Evolutionary conservation across 495 filamentous ascomycete genomes (phyloP).

Genomic region (Haplographium delicatum): DNA sequence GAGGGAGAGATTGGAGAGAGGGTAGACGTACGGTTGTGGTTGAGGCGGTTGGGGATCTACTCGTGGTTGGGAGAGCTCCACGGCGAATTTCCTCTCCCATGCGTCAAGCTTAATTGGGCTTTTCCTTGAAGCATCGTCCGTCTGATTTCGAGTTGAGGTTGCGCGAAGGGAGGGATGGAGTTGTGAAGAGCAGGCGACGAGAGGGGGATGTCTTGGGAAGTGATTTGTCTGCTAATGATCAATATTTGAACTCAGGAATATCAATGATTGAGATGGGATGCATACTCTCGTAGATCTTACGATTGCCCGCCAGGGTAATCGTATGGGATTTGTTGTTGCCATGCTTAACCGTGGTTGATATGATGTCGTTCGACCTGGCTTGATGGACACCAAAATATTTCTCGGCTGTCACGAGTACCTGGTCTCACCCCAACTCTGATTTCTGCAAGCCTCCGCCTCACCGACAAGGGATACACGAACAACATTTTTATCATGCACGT

Average conservation of each 20-base stretch:
- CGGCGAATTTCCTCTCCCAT: not conserved
- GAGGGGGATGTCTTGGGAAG: no score
- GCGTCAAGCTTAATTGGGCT: no score
- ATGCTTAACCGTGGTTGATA: constrained; percentile 4
- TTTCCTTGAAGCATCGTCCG: no score
- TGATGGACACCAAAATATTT: constrained; percentile 9
- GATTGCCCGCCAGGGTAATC: constrained; percentile 10
- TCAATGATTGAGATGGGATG: no score
- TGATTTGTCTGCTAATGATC: no score
- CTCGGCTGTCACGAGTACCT: not conserved
- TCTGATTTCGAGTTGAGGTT: no score
- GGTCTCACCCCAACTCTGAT: not conserved
- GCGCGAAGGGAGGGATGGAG: no score
- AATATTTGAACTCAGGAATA: no score
- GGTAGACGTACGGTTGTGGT: constrained; percentile 4
- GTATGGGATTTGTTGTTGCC: constrained; percentile 17
- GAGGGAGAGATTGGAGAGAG: not conserved
- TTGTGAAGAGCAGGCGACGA: no score
- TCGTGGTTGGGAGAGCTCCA: not conserved
- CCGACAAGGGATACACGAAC: not conserved
- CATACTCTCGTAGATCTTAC: not conserved
- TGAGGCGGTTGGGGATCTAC: not conserved
- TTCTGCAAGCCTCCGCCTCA: not conserved
- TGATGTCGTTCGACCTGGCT: not conserved
- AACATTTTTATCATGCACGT: no score